These are phyloP conservation scores for Mollisia scopiformis DNA, from an alignment of 2,329 filamentous ascomycete genomes.

Conservation along the genomic window DNA sequence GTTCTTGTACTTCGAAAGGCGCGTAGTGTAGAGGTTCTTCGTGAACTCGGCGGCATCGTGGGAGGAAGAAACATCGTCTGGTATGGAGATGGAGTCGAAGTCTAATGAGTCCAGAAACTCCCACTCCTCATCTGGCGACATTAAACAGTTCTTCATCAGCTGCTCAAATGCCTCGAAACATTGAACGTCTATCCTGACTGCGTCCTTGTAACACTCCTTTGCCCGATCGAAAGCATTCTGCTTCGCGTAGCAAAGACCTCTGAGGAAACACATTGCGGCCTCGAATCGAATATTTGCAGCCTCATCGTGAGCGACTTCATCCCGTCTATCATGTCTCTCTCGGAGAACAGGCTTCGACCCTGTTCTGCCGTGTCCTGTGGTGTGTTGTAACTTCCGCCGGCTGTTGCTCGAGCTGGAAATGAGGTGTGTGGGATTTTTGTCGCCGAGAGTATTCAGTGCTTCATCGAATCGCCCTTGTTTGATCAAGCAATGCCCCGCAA, in stretches of 20 bases:
- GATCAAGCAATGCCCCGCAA: slow-evolving; percentile 91
- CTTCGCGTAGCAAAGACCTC: slow-evolving; percentile 93
- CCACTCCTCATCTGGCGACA: slow-evolving; percentile 76
- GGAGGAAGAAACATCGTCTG: slow-evolving; percentile 65
- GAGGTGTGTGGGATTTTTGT: slow-evolving; percentile 91
- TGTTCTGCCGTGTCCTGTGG: slow-evolving; percentile 54
- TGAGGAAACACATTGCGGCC: slow-evolving; percentile 94
- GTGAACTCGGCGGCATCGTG: slow-evolving; percentile 94
- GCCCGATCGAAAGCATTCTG: slow-evolving; percentile 96
- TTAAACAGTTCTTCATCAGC: slow-evolving; percentile 93
- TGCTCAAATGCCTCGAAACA: slow-evolving; percentile 99
- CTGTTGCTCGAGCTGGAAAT: slow-evolving; percentile 68
- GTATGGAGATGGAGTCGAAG: slow-evolving; percentile 79
- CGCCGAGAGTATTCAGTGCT: slow-evolving; percentile 82
- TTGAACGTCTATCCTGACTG: slow-evolving; percentile 93
- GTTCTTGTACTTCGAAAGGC: slow-evolving; percentile 92
- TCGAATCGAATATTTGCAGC: slow-evolving; percentile 81
- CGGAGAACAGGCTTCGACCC: slow-evolving; percentile 48
- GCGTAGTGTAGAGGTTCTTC: slow-evolving; percentile 93
- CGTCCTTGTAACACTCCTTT: slow-evolving; percentile 98
- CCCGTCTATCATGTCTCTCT: slow-evolving; percentile 29
- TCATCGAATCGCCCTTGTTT: slow-evolving; percentile 91
- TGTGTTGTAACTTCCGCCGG: slow-evolving; percentile 71
- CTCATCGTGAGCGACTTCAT: slow-evolving; percentile 58
- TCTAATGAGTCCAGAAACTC: slow-evolving; percentile 74